Evolutionary conservation across 2,329 filamentous ascomycete genomes (phyloP), one percentile per base, ranked within the genome.

Genomic region (Helminthosporium solani): DNA sequence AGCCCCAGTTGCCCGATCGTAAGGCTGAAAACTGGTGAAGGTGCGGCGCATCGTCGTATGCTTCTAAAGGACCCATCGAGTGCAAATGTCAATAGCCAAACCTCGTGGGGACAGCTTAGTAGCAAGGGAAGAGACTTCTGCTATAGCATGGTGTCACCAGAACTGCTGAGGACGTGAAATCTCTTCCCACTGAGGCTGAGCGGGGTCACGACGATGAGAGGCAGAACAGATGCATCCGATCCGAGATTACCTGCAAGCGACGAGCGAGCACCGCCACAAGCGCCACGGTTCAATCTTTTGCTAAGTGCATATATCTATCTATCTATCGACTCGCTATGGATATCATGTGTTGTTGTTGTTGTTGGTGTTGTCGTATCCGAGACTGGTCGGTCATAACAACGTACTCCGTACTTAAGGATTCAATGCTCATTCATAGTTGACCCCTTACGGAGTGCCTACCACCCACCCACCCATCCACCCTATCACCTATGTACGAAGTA

Each of bases 1-100:
- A 39, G 45, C 39, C 11, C 48, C 48, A n/a, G 48, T 50, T 19
- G 25, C 44, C 44, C 48, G 33, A 31, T 50, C 48, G 48, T 40
- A 46, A 35, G 48, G 44, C 31, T 44, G 44, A 35, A 50, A 45
- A 16, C 23, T 47, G 18, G 39, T 35, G 16, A 42, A 27, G n/a
- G 40, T 37, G 25, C 12, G 23, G 28, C n/a, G 41, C 48, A 50
- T 50, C 19, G 30, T 48, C 33, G 45, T 40, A 20, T 4, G 40
- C 15, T 30, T 11, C 19, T 18, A 33, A 21, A 25, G 23, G 19
- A 30, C 35, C 25, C 47, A 50, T 50, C n/a, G 34, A 41, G 19
- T 12, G 31, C 35, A 23, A 19, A 8, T 15, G 15, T 18, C 8
- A 15, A 9, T 15, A 18, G 33, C 9, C 15, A 18, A 15, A 35